Evolutionary conservation across 2,329 filamentous ascomycete genomes (phyloP).

Genomic region (Fusarium zealandicum): DNA sequence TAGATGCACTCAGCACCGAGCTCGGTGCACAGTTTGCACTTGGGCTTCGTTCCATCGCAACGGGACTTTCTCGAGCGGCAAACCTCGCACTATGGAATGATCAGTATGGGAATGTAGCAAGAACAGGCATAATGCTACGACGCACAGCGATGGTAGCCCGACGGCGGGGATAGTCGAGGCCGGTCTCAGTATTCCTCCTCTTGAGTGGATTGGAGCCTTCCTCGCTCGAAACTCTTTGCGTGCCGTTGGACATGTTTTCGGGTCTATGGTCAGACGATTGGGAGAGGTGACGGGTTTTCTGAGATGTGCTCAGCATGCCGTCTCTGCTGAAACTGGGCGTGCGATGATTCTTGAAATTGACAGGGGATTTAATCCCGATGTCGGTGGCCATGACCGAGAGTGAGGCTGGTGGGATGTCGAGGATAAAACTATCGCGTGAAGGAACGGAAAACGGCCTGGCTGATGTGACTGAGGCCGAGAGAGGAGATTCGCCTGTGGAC

Average conservation of each 20-base stretch:
- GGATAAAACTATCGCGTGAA: conserved; percentile 56
- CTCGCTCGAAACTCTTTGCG: conserved; percentile 55
- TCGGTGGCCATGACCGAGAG: conserved; percentile 53
- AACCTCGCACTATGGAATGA: conserved; percentile 71
- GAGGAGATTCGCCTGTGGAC: conserved; percentile 61
- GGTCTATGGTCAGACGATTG: conserved; percentile 60
- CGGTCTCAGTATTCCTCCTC: conserved; percentile 67
- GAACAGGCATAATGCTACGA: conserved; percentile 22
- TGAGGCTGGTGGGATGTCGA: conserved; percentile 57
- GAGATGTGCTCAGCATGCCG: conserved; percentile 60
- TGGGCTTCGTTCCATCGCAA: conserved; percentile 80
- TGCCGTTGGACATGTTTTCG: conserved; percentile 53
- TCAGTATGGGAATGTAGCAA: conserved; percentile 23
- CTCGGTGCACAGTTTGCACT: conserved; percentile 84
- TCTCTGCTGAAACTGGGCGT: conserved; percentile 59
- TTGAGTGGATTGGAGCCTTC: conserved; percentile 67
- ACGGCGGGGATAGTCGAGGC: conserved; percentile 68
- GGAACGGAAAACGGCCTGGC: conserved; percentile 55
- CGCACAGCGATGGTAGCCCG: conserved; percentile 72
- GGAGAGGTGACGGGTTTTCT: conserved; percentile 62
- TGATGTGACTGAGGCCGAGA: conserved; percentile 49
- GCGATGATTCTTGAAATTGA: conserved; percentile 55
- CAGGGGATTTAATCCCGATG: conserved; percentile 59
- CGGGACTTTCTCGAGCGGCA: conserved; percentile 81
- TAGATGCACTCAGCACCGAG: conserved; percentile 85